phyloP scores from a whole-genome alignment of 73 alveolate genomes.

The Paramecium octaurelia region DNA sequence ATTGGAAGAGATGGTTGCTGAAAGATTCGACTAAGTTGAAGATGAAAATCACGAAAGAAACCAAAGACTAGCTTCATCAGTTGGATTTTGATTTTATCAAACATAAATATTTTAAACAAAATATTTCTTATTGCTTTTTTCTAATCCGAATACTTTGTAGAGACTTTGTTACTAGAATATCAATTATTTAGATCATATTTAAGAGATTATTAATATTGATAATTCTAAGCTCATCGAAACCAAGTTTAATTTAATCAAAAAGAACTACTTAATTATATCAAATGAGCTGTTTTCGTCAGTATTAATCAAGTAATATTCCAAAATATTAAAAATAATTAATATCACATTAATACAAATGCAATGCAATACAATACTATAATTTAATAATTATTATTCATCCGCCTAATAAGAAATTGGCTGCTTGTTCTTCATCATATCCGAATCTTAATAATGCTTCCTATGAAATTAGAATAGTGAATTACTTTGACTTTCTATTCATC shows the following conservation, averaged over 20 bases:
- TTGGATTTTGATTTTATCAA: background rate
- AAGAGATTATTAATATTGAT: no score
- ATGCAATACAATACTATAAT: background rate
- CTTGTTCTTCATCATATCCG: constrained; percentile 68
- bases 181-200: no score
- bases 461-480: background rate
- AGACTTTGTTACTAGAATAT: no score
- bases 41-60: constrained; percentile 35
- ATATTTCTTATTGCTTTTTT: background rate
- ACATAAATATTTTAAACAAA: background rate
- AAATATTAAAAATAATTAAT: no score
- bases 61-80: background rate
- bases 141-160: background rate
- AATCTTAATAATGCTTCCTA: constrained; percentile 62
- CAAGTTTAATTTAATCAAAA: no score
- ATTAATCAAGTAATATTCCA: no score
- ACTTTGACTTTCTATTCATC: constrained; percentile 70
- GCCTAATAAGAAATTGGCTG: constrained; percentile 58
- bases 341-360: background rate
- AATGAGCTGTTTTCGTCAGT: no score
- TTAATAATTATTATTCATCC: background rate
- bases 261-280: no score
- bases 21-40: constrained; percentile 49
- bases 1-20: constrained; percentile 49
- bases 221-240: no score